A percentile compares a stretch with the other conserved stretches of the same genome.
Evolutionary conservation across 2,329 filamentous ascomycete genomes (phyloP).

Genomic region (Dactylellina leptospora): DNA sequence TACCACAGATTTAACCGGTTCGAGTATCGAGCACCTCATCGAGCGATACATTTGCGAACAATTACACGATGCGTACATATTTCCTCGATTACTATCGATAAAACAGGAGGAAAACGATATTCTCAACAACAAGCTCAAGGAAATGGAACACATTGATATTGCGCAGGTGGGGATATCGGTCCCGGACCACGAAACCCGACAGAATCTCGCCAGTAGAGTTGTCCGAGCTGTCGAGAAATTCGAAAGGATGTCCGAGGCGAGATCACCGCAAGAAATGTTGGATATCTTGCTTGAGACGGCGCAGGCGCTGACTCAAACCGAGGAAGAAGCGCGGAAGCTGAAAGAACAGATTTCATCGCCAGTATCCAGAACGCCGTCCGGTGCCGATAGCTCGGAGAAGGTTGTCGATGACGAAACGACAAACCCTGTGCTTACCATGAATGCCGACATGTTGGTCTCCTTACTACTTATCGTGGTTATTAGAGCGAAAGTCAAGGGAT

Average conservation of each 20-base stretch:
- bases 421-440: conserved; percentile 70
- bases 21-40: conserved; percentile 89
- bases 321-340: conserved; percentile 60
- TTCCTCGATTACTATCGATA: conserved; percentile 80
- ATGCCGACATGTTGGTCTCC: conserved; percentile 92
- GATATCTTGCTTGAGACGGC: conserved; percentile 80
- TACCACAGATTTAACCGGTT: conserved; percentile 91
- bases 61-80: conserved; percentile 83
- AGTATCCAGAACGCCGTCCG: conserved; percentile 61
- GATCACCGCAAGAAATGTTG: conserved; percentile 88
- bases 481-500: conserved; percentile 82
- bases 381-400: conserved; percentile 12
- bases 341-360: conserved; percentile 62
- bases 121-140: conserved; percentile 85
- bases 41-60: conserved; percentile 95
- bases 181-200: conserved; percentile 76
- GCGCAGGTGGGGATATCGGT: conserved; percentile 91
- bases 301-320: conserved; percentile 78
- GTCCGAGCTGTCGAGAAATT: conserved; percentile 86
- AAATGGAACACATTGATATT: conserved; percentile 93
- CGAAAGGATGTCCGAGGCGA: conserved; percentile 79
- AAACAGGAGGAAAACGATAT: conserved; percentile 84
- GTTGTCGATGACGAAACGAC: conserved; percentile 59
- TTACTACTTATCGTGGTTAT: conserved; percentile 92
- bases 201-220: conserved; percentile 79